Evolutionary conservation across 2,329 filamentous ascomycete genomes (phyloP).

Genomic region (Plectosphaerella cucumerina): DNA sequence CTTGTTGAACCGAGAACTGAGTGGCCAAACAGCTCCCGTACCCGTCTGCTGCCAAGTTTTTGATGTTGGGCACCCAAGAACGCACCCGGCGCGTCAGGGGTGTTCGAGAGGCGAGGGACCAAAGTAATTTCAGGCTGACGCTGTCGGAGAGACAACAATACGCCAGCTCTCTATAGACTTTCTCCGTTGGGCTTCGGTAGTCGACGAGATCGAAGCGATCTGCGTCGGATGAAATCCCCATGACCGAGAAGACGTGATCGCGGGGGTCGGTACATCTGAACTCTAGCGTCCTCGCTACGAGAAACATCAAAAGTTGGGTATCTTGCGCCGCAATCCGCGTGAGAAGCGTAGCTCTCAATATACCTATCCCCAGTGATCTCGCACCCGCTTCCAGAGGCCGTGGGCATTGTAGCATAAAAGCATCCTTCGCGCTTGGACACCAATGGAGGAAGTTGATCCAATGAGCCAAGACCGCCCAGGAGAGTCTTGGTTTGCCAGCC

Average conservation of each 20-base stretch:
- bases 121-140: slow-evolving; percentile 2
- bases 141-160: slow-evolving; percentile 1
- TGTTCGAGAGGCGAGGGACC: slow-evolving; percentile 1
- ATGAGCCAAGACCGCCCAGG: slow-evolving; percentile 2
- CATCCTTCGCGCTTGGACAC: slow-evolving; percentile 2
- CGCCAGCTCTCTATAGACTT: slow-evolving; percentile 1
- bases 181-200: slow-evolving; percentile 2
- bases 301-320: background rate
- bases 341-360: slow-evolving; percentile 1
- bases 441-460: slow-evolving; percentile 2
- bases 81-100: background rate
- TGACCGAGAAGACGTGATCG: background rate
- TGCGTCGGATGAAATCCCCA: slow-evolving; percentile 1
- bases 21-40: background rate
- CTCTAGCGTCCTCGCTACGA: background rate
- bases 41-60: background rate
- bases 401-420: slow-evolving; percentile 1
- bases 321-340: background rate
- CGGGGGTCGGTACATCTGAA: background rate
- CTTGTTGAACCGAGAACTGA: background rate
- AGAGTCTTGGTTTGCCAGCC: background rate
- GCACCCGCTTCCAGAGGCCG: slow-evolving; percentile 3
- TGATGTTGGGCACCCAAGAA: slow-evolving; percentile 2
- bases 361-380: background rate
- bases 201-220: slow-evolving; percentile 2